These are phyloP conservation scores for Prunus mira DNA, from an alignment of 306 rosid genomes.

Conservation along the genomic window DNA sequence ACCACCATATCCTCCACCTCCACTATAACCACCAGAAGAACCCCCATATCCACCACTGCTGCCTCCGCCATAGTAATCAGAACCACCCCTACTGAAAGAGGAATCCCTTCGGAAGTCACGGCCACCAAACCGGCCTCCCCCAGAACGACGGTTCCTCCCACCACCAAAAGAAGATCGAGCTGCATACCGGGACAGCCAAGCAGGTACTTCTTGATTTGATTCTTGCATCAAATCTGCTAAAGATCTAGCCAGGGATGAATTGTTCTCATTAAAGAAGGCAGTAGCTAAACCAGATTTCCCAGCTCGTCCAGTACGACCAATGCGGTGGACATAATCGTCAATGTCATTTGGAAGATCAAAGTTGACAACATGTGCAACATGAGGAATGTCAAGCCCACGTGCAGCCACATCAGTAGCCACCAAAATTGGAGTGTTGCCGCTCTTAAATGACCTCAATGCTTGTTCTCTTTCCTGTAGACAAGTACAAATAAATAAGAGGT, in stretches of 20 bases:
- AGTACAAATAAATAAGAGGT: constrained; percentile 9
- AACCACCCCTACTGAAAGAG: constrained; percentile 48
- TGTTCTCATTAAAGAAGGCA: constrained; percentile 84
- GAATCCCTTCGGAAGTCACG: constrained; percentile 75
- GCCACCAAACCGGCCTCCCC: constrained; percentile 77
- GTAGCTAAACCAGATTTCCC: constrained; percentile 88
- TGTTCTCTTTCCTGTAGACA: constrained; percentile 75
- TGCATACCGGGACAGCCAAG: constrained; percentile 75
- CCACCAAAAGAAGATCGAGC: constrained; percentile 62
- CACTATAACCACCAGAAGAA: constrained; percentile 48
- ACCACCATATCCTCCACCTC: constrained; percentile 68
- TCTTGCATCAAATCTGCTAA: constrained; percentile 79
- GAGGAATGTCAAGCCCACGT: constrained; percentile 90
- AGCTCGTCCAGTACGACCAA: constrained; percentile 91
- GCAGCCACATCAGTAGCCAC: constrained; percentile 97
- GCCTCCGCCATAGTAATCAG: constrained; percentile 50
- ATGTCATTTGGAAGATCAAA: constrained; percentile 92
- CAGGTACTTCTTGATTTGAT: constrained; percentile 81
- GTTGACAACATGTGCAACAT: constrained; percentile 86
- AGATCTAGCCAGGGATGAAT: constrained; percentile 63
- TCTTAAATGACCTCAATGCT: constrained; percentile 76
- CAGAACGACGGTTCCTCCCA: constrained; percentile 78
- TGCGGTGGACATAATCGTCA: constrained; percentile 90
- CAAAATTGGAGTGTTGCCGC: constrained; percentile 83
- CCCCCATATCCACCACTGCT: constrained; percentile 56